phyloP scores from a whole-genome alignment of 2,329 filamentous ascomycete species.

The Polychaeton citri region DNA sequence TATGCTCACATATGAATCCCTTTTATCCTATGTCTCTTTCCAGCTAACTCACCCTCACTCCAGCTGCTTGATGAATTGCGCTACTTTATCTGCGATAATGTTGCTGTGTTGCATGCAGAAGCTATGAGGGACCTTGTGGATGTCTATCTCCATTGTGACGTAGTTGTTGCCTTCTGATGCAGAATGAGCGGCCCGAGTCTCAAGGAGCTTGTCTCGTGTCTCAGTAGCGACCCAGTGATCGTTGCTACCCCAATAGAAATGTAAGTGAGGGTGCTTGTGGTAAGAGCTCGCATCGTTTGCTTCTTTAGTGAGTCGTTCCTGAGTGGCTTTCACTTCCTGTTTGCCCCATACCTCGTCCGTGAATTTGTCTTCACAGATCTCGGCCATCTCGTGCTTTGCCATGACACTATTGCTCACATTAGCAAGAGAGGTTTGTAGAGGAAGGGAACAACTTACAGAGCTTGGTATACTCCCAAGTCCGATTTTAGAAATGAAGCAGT shows the following conservation, averaged over 20 bases:
- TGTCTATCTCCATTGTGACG: constrained; percentile 42
- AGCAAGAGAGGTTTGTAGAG: too few relatives aligned
- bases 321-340: constrained; percentile 5
- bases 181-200: constrained; percentile 22
- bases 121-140: constrained; percentile 42
- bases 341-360: constrained; percentile 46
- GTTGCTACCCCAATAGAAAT: constrained; percentile 45
- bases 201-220: constrained; percentile 43
- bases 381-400: constrained; percentile 44
- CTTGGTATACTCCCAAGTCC: constrained; percentile 37
- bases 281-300: too few relatives aligned
- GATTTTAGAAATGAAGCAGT: constrained; percentile 40
- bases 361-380: constrained; percentile 45
- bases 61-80: constrained; percentile 27
- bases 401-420: constrained; percentile 27
- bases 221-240: constrained; percentile 50
- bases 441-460: constrained; percentile 36
- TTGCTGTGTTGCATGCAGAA: constrained; percentile 41
- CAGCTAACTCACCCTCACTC: background rate
- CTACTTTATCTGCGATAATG: constrained; percentile 39
- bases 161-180: constrained; percentile 15
- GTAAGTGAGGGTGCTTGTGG: constrained; percentile 30
- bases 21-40: too few relatives aligned
- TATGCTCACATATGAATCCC: too few relatives aligned
- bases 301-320: too few relatives aligned